phyloP scores from a whole-genome alignment of 768 basidiomycete genomes.

The Aureoboletus auriporus region DNA sequence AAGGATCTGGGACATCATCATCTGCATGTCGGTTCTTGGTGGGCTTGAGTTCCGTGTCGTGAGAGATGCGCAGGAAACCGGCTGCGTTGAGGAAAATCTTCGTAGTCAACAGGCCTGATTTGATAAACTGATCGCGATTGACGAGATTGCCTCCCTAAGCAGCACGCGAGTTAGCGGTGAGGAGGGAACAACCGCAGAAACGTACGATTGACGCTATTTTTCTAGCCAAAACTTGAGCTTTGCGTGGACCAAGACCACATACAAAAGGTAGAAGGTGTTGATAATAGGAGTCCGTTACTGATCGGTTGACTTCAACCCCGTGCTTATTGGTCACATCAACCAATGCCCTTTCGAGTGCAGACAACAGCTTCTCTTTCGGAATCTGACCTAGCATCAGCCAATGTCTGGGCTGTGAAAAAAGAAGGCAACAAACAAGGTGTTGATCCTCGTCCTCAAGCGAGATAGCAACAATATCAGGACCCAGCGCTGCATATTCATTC shows the following conservation, averaged over 20 bases:
- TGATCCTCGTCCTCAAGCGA: slow-evolving; percentile 84
- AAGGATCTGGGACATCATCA: slow-evolving; percentile 75
- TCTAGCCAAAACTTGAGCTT: slow-evolving; percentile 79
- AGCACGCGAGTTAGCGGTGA: neutral
- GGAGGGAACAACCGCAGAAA: slow-evolving; percentile 8
- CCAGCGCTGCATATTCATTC: slow-evolving; percentile 91
- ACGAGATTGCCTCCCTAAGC: slow-evolving; percentile 78
- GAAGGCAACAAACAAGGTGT: slow-evolving; percentile 58
- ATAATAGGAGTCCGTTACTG: slow-evolving; percentile 85
- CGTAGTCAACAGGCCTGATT: slow-evolving; percentile 71
- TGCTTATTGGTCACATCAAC: slow-evolving; percentile 90
- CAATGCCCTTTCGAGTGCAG: slow-evolving; percentile 78
- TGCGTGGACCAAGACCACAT: slow-evolving; percentile 91
- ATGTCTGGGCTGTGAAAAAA: neutral
- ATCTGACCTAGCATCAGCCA: slow-evolving; percentile 47
- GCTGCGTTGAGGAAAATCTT: slow-evolving; percentile 91
- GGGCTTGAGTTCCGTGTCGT: slow-evolving; percentile 61
- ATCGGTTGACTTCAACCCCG: slow-evolving; percentile 95
- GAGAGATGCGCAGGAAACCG: slow-evolving; percentile 84
- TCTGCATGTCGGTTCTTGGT: slow-evolving; percentile 57
- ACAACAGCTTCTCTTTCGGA: slow-evolving; percentile 77
- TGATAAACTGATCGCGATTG: slow-evolving; percentile 88
- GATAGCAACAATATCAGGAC: slow-evolving; percentile 77
- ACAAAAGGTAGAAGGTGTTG: slow-evolving; percentile 86
- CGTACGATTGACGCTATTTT: slow-evolving; percentile 74